Evolutionary conservation across 805 yeast species (phyloP).

Genomic region (Wickerhamomyces rabaulensis): DNA sequence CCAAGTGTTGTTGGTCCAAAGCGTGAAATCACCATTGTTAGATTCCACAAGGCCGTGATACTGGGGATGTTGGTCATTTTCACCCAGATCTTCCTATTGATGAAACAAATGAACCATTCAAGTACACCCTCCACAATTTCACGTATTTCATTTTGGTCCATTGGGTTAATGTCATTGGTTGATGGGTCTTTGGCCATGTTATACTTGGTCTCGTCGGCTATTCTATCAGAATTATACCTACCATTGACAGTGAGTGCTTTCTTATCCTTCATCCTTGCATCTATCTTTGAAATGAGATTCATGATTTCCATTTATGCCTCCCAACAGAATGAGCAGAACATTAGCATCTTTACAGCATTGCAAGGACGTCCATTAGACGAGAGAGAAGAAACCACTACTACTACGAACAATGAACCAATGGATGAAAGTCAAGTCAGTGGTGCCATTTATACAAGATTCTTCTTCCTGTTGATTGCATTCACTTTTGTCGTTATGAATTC

Average conservation of each 20-base stretch:
- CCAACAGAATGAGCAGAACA: constrained; percentile 66
- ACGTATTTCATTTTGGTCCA: constrained; percentile 63
- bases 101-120: constrained; percentile 62
- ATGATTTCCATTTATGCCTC: constrained; percentile 60
- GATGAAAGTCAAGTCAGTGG: constrained; percentile 55
- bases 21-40: constrained; percentile 37
- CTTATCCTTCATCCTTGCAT: constrained; percentile 61
- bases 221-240: constrained; percentile 53
- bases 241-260: constrained; percentile 68
- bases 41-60: constrained; percentile 14
- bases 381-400: constrained; percentile 15
- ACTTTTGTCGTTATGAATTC: constrained; percentile 55
- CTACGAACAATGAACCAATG: constrained; percentile 21
- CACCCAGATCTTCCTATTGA: constrained; percentile 28
- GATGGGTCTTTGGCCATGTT: constrained; percentile 69
- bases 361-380: constrained; percentile 52
- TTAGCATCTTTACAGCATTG: constrained; percentile 60
- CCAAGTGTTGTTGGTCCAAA: constrained; percentile 47
- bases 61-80: constrained; percentile 18
- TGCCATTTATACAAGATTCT: constrained; percentile 52
- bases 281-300: constrained; percentile 72
- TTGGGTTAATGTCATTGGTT: constrained; percentile 55
- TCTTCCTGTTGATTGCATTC: constrained; percentile 46
- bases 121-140: constrained; percentile 79
- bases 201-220: constrained; percentile 52